phyloP scores from a whole-genome alignment of 148 eudicot genomes.

The Cornus florida region DNA sequence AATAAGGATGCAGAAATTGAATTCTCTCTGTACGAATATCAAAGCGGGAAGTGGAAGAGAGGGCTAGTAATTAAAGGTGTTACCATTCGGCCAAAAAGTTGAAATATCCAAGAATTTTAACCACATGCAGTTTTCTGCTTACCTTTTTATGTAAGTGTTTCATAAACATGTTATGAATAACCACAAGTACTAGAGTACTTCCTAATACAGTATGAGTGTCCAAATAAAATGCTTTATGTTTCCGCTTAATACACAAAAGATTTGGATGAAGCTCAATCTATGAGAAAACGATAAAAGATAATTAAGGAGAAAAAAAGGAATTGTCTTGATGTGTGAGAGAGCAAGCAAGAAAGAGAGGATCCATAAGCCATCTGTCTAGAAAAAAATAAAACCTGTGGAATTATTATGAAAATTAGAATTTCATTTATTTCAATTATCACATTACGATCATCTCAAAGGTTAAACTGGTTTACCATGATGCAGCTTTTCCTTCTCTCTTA shows the following conservation, averaged over 20 bases:
- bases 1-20: slow-evolving; percentile 52
- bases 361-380: background rate
- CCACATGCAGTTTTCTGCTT: too few species aligned
- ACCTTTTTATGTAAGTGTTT: too few species aligned
- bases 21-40: slow-evolving; percentile 59
- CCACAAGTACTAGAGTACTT: too few species aligned
- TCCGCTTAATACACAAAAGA: background rate
- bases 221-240: background rate
- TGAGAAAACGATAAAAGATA: background rate
- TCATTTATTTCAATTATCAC: background rate
- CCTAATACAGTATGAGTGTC: background rate
- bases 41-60: slow-evolving; percentile 71
- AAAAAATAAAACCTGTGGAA: background rate
- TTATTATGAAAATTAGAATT: background rate
- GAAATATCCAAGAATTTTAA: too few species aligned
- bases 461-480: background rate
- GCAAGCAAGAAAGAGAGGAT: background rate
- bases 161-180: too few species aligned
- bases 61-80: slow-evolving; percentile 64
- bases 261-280: background rate
- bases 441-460: background rate
- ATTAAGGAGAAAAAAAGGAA: background rate
- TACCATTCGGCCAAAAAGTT: slow-evolving; percentile 18
- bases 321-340: background rate
- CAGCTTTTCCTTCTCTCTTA: too few species aligned